phyloP scores from a whole-genome alignment of 371 early-diverging fungal genomes.

The Rhizopus sp. region DNA sequence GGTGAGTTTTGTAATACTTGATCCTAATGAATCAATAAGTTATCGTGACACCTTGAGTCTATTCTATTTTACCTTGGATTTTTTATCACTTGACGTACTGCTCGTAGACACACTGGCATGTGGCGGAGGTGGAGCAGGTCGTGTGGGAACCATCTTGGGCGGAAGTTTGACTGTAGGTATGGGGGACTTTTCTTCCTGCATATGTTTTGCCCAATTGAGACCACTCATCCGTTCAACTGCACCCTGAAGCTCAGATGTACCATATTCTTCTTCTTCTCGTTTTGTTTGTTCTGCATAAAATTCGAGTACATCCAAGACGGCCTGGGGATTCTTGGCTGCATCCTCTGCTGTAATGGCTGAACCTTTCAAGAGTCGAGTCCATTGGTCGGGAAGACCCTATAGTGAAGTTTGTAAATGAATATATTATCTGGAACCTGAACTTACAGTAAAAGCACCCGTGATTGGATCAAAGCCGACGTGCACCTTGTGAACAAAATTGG shows the following conservation, averaged over 20 bases:
- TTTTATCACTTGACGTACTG: background rate
- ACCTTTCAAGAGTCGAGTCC: slow-evolving; percentile 86
- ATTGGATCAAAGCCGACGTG: slow-evolving; percentile 95
- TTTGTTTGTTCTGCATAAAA: slow-evolving; percentile 89
- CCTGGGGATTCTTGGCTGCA: slow-evolving; percentile 94
- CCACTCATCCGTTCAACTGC: slow-evolving; percentile 34
- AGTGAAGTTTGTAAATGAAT: background rate
- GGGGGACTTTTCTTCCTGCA: slow-evolving; percentile 17
- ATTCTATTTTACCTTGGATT: background rate
- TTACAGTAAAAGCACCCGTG: slow-evolving; percentile 88
- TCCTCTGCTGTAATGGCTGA: slow-evolving; percentile 95
- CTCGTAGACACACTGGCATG: background rate
- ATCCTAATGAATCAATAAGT: too few relatives aligned
- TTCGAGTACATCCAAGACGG: slow-evolving; percentile 95
- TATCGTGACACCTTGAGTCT: background rate
- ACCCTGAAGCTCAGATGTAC: slow-evolving; percentile 31
- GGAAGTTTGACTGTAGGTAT: slow-evolving; percentile 24
- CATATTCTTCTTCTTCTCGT: slow-evolving; percentile 55
- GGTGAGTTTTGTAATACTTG: background rate
- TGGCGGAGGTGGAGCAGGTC: slow-evolving; percentile 30
- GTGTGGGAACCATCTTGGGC: slow-evolving; percentile 18
- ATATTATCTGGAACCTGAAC: slow-evolving; percentile 12
- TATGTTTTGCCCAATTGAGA: slow-evolving; percentile 30
- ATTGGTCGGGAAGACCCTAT: slow-evolving; percentile 91
- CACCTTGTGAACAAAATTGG: slow-evolving; percentile 91